Evolutionary conservation across 75 land plant species (phyloP), one percentile per base, ranked within the genome.

Genomic region (Pinus albicaulis): DNA sequence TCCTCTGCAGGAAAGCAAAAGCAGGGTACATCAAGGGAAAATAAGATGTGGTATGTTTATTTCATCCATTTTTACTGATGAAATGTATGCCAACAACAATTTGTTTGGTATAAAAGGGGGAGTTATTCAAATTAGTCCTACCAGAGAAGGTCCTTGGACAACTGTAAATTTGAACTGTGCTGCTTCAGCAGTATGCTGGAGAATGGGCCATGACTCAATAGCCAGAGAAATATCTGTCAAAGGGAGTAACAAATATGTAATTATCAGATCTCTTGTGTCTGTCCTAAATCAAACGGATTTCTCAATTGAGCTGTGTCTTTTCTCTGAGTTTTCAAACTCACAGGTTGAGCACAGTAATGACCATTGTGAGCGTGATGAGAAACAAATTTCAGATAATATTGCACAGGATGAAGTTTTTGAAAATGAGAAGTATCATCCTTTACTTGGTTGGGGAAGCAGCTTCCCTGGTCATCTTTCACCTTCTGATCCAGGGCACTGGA

Each of bases 131-230:
- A 94, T 98, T 16, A 88, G 92, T 70, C 88, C 89, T 64, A 73
- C 87, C 34, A 84, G 63, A 58, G 83, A 82, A 56, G 96, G 95
- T 11, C 96, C 96, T 41, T 98, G 99, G 99, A 91, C 87, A 41
- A 84, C 87, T 56, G 89, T 98, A 36, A 84, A 90, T 74, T 78
- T 98, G 63, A 93, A 88, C 80, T 95, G 89, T 87, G 94, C 94
- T 82, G 82, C 92, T 38, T 89, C 88, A 76, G 86, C 90, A 76
- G 88, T 89, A 60, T 90, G 90, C 77, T 93, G 98, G 93, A 80
- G 85, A 52, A 72, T 95, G 38, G 94, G 94, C 26, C 81, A 89
- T 83, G 82, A 89, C 77, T 80, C 89, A 24, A 80, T 95, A 77
- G 98, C 96, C 59, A 95, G 94, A 80, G 92, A 91, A 85, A 83